Base-by-base conservation (phyloP, 2,329 filamentous ascomycete species). In the Beauveria varroae region DNA sequence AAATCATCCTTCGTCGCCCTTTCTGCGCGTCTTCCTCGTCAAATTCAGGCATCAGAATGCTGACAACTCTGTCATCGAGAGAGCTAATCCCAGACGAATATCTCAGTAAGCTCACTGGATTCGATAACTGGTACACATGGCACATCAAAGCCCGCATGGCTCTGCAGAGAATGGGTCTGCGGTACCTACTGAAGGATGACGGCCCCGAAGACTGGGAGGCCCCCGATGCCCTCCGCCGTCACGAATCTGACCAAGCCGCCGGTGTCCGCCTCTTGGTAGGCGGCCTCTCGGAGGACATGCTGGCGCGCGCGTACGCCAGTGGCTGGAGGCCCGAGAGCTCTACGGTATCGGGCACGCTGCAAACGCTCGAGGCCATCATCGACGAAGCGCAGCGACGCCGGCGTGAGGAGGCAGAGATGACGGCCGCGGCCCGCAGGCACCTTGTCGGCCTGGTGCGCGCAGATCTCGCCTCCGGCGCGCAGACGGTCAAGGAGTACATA, bases 61-160 rank as follows among this genome's bases (percentile, higher is more conserved):
- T n/a, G 12, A 18, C 41, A 10, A 3, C 34, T 12, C 18, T n/a
- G 43, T 28, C 50, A 34, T 1, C 28, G 10, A 9, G 5, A 50
- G 5, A 50, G 50, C 30, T 18, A 5, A 18, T 37, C 8, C 20
- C 16, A 16, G 52, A 16, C 3, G 16, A 43, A 43, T n/a, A 7
- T 4, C 30, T 58, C 24, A 30, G 10, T 8, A 60, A 54, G 58
- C 58, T 60, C 28, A 47, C 8, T 5, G 43, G 50, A 16, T 18
- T 44, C 49, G 28, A 49, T 22, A 60, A 60, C 16, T 60, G 58
- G 58, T 16, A 60, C n/a, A 8, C 5, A 2, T 60, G 58, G 58
- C 58, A 54, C 16, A 49, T 55, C 1, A 54, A 55, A n/a, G 20
- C 28, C 6, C 58, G 58, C 3, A 40, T 49, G 16, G 22, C 16